A percentile compares a stretch with the other conserved stretches of the same genome.
phyloP scores from a whole-genome alignment of 148 eudicot species.

The Nepenthes gracilis region DNA sequence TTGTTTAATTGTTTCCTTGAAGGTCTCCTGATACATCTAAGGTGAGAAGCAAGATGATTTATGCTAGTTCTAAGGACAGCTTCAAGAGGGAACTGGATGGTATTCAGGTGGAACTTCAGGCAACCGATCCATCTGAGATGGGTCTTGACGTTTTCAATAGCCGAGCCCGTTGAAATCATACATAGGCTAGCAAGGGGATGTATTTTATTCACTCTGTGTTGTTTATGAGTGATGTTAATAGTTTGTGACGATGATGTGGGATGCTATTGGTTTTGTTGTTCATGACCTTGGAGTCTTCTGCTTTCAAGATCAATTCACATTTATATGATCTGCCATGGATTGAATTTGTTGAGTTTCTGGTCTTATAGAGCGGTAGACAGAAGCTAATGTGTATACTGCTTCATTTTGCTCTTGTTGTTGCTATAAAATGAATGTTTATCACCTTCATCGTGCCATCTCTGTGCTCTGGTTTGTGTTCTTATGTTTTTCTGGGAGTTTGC shows the following conservation, averaged over 20 bases:
- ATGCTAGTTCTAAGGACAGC: constrained; percentile 81
- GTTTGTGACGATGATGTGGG: constrained; percentile 17
- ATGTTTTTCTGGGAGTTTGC: no score
- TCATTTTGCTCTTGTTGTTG: no score
- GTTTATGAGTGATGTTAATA: constrained; percentile 24
- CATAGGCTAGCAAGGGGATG: constrained; percentile 6
- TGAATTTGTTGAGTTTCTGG: no score
- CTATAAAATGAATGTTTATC: no score
- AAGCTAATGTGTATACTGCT: no score
- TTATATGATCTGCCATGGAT: constrained; percentile 11
- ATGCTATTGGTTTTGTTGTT: constrained; percentile 26
- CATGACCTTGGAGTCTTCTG: constrained; percentile 15
- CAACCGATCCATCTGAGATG: constrained; percentile 88
- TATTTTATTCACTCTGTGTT: constrained; percentile 6
- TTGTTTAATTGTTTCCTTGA: background rate
- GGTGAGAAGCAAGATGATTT: constrained; percentile 89
- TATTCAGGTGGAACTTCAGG: constrained; percentile 88
- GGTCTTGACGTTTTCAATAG: constrained; percentile 77
- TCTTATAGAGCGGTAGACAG: no score
- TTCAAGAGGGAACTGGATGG: constrained; percentile 90
- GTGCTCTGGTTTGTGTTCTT: no score
- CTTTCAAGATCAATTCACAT: constrained; percentile 21
- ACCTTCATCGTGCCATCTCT: no score
- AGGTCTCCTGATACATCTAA: constrained; percentile 78
- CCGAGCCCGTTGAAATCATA: constrained; percentile 38